Conservation (phyloP, 116 monocot species). For the Papilionanthe hybrid region DNA sequence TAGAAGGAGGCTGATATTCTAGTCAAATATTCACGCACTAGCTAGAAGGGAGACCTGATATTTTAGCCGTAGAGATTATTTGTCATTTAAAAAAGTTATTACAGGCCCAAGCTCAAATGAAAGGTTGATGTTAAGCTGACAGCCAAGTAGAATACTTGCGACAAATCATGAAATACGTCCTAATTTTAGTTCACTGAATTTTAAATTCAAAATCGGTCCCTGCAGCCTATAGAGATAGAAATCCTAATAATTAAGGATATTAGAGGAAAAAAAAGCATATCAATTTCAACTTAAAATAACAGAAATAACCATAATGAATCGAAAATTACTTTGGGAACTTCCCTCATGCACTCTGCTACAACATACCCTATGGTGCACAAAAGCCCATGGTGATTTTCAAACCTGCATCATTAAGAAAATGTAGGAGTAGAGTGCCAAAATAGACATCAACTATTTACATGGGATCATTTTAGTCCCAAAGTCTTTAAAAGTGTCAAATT, state of each 20-base stretch:
- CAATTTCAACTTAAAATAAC: neutral
- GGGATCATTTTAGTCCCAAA: no score
- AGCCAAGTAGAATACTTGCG: no score
- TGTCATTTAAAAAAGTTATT: neutral
- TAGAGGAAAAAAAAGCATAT: neutral
- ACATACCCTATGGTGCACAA: conserved; percentile 84
- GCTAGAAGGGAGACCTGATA: neutral
- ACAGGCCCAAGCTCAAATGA: neutral
- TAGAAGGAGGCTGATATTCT: no score
- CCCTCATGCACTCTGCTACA: conserved; percentile 68
- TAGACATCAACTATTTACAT: no score
- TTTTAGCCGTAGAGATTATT: neutral
- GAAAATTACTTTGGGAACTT: conserved; percentile 40
- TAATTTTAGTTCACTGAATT: no score
- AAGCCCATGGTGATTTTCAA: conserved; percentile 79
- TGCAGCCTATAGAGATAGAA: neutral
- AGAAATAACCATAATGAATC: neutral
- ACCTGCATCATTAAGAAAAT: conserved; percentile 37
- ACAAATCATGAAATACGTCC: no score
- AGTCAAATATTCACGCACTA: neutral
- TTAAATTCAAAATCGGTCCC: no score
- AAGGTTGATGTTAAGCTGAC: neutral
- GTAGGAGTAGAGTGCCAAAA: no score
- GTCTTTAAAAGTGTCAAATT: no score
- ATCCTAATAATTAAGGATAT: neutral